Evolutionary conservation across 169 alveolate genomes (phyloP).

Genomic region (Plasmodium reichenowi): DNA sequence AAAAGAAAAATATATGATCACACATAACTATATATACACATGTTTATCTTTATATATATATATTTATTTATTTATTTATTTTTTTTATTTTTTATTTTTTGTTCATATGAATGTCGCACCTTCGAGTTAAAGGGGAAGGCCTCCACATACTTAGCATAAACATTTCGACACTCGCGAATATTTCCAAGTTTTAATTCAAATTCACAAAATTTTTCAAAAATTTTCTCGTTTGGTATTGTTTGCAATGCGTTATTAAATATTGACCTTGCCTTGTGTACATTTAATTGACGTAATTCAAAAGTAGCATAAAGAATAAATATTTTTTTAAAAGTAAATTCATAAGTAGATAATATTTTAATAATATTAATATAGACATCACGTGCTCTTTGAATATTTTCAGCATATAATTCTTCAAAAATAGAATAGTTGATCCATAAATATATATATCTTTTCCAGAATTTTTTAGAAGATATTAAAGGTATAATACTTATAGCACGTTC

Average conservation of each 20-base stretch:
- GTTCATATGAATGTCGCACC: conserved; percentile 22
- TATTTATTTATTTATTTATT: neutral
- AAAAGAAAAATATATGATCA: neutral
- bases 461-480: conserved; percentile 94
- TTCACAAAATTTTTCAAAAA: conserved; percentile 94
- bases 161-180: conserved; percentile 94
- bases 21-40: neutral
- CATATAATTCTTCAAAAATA: conserved; percentile 93
- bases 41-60: too few relatives aligned
- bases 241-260: conserved; percentile 96
- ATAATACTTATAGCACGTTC: conserved; percentile 95
- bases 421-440: conserved; percentile 97
- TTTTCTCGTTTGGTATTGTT: conserved; percentile 91
- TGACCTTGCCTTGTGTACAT: conserved; percentile 91
- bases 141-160: conserved; percentile 94
- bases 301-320: conserved; percentile 93
- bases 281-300: conserved; percentile 87
- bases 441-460: conserved; percentile 94
- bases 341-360: conserved; percentile 91
- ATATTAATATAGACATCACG: conserved; percentile 92
- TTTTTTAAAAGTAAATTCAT: conserved; percentile 93
- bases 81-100: neutral
- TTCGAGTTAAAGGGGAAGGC: conserved; percentile 90
- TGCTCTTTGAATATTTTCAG: conserved; percentile 89
- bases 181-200: conserved; percentile 95